Base-by-base conservation (phyloP, 202 grass and related monocot species). In the Sporobolus alterniflorus region DNA sequence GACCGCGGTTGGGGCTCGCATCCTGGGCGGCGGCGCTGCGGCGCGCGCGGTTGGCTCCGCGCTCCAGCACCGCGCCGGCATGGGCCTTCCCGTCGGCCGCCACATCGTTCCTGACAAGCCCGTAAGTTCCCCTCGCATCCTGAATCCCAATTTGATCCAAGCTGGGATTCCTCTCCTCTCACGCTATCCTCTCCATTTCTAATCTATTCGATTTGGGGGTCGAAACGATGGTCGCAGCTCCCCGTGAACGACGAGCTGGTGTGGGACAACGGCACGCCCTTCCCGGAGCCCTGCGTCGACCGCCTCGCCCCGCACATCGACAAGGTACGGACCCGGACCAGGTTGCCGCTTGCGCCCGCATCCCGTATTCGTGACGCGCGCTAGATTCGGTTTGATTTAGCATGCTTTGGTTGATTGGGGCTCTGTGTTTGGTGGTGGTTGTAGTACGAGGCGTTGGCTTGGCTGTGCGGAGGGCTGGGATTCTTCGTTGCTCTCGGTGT, bases 241-340 rank as follows among this genome's bases (percentile, higher is more conserved):
- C 80, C 89, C 8, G 43, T 8, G 60, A 65, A 96, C 67, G 89
- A 99, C 44, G 97, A 99, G 81, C 82, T 99, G 46, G 5, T 96
- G 11, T 99, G 97, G 97, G 97, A 99, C 81, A 99, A 99, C 74
- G 97, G 97, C n/a, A 99, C 93, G 68, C 88, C 97, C 36, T 96
- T 85, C 81, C 91, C 94, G 20, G 97, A 99, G 64, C 97, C 97
- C 54, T 99, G 97, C 86, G 25, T 99, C 68, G 97, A 99, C 75
- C 93, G 97, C 71, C 79, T 99, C 30, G 97, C 97, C 42, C 97
- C 97, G 24, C 85, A 87, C 75, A 92, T 99, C 61, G 93, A 93
- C 73, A 96, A 96, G 93, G 97, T 99, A 39, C 64, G 61, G 17
- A n/a, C 36, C 9, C 29, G 73, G 64, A 77, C 65, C 28, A 20